Evolutionary conservation across 805 yeast genomes (phyloP).

Genomic region (Saccharomycopsis vini): DNA sequence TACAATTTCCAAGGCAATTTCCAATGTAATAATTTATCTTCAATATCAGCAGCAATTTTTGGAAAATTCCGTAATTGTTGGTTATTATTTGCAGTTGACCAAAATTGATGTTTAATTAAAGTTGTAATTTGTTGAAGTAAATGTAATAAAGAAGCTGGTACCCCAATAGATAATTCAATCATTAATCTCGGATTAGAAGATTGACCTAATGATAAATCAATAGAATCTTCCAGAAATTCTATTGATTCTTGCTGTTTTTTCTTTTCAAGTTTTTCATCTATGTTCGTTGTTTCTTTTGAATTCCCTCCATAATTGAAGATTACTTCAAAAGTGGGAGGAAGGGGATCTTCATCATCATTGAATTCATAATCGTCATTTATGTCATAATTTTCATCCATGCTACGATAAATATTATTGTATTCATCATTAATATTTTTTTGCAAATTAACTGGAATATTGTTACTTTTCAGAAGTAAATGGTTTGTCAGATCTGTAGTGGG

Average conservation of each 20-base stretch:
- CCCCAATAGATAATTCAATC: slow-evolving; percentile 37
- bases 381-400: background rate
- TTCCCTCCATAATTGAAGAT: background rate
- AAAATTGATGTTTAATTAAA: slow-evolving; percentile 31
- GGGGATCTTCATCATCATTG: slow-evolving; percentile 1
- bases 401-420: background rate
- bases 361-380: slow-evolving; percentile 3
- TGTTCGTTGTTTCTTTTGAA: slow-evolving; percentile 25
- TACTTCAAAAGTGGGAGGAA: background rate
- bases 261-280: background rate
- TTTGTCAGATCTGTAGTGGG: no score
- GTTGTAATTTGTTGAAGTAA: slow-evolving; percentile 34
- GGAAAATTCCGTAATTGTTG: background rate
- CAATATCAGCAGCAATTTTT: slow-evolving; percentile 27
- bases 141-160: slow-evolving; percentile 34
- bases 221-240: background rate
- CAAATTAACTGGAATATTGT: background rate
- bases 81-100: slow-evolving; percentile 5
- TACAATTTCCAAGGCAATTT: slow-evolving; percentile 60
- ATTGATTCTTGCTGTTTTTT: background rate
- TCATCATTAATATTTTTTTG: background rate
- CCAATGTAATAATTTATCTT: slow-evolving; percentile 54
- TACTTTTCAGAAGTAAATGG: no score
- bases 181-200: slow-evolving; percentile 27
- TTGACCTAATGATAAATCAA: background rate